Percentiles rank a stretch among this genome's conserved stretches.
phyloP scores from a whole-genome alignment of 768 basidiomycete species.

The Pisolithus orientalis region DNA sequence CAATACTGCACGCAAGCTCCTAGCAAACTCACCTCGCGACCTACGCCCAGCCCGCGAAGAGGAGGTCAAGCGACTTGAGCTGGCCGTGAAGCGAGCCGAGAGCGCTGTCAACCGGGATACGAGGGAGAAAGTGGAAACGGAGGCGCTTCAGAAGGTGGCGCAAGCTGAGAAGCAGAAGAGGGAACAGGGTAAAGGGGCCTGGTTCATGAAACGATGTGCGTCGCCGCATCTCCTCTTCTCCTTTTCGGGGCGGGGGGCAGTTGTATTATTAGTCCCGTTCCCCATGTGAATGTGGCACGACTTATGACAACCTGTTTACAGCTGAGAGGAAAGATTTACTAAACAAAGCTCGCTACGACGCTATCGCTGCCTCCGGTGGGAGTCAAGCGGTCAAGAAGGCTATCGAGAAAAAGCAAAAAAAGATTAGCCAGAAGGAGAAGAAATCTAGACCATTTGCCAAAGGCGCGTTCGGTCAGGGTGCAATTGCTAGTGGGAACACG shows the following conservation, averaged over 20 bases:
- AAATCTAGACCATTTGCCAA: constrained; percentile 63
- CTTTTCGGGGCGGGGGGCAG: constrained; percentile 4
- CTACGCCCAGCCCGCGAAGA: constrained; percentile 52
- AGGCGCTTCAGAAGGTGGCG: constrained; percentile 46
- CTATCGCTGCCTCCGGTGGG: constrained; percentile 71
- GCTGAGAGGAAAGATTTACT: constrained; percentile 76
- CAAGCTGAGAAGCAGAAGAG: constrained; percentile 53
- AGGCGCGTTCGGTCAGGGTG: constrained; percentile 7
- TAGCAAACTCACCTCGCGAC: constrained; percentile 55
- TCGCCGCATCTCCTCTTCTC: constrained; percentile 4
- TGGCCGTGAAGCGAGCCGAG: constrained; percentile 69
- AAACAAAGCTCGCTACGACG: constrained; percentile 71
- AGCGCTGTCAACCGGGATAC: constrained; percentile 70
- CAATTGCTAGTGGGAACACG: background rate
- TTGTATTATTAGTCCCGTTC: too few species aligned
- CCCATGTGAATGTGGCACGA: background rate
- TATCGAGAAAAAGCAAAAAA: constrained; percentile 85
- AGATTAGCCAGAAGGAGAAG: constrained; percentile 85
- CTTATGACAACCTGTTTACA: constrained; percentile 24
- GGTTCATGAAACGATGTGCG: constrained; percentile 83
- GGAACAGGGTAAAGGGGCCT: constrained; percentile 70
- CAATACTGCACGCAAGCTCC: constrained; percentile 59
- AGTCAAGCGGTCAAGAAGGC: constrained; percentile 78
- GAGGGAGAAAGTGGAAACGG: constrained; percentile 61
- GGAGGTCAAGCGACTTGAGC: constrained; percentile 67